These are phyloP conservation scores for Boeremia lycopersici DNA, from an alignment of 2,329 filamentous ascomycete species.

Conservation along the genomic window DNA sequence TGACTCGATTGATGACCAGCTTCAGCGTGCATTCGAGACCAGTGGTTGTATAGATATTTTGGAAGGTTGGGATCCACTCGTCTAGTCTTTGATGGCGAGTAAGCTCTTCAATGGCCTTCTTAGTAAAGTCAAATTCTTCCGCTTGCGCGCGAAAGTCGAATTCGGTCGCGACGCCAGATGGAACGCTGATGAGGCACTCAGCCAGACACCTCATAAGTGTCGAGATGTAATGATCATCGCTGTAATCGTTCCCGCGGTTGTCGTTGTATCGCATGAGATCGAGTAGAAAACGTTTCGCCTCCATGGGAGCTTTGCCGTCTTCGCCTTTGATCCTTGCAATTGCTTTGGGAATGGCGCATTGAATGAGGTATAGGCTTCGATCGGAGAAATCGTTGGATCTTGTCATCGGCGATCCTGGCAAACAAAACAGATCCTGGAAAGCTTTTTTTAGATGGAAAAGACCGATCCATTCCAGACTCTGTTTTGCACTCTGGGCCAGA, in stretches of 20 bases:
- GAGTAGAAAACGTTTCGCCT: constrained; percentile 81
- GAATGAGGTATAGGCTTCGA: constrained; percentile 81
- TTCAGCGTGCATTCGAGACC: constrained; percentile 65
- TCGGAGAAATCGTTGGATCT: constrained; percentile 91
- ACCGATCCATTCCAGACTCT: constrained; percentile 71
- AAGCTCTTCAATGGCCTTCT: constrained; percentile 64
- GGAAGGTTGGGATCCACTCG: constrained; percentile 70
- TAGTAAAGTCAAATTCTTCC: constrained; percentile 60
- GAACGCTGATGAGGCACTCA: constrained; percentile 54
- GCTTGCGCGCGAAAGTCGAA: constrained; percentile 57
- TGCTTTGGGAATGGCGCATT: constrained; percentile 80
- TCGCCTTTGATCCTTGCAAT: constrained; percentile 78
- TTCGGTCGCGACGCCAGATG: constrained; percentile 31
- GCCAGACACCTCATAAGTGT: constrained; percentile 72
- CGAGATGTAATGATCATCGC: constrained; percentile 87
- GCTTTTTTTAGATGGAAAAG: constrained; percentile 82
- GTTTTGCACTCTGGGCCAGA: constrained; percentile 72
- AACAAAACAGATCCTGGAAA: constrained; percentile 88
- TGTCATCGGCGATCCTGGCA: constrained; percentile 77
- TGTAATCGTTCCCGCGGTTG: constrained; percentile 86
- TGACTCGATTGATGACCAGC: constrained; percentile 60
- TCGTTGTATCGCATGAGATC: constrained; percentile 94
- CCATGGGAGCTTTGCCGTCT: constrained; percentile 76
- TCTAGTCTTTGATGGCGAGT: constrained; percentile 68
- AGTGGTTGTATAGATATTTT: constrained; percentile 67